Evolutionary conservation across 1,284 basidiomycete species (phyloP).

Genomic region (Tetrapyrgos nigripes): DNA sequence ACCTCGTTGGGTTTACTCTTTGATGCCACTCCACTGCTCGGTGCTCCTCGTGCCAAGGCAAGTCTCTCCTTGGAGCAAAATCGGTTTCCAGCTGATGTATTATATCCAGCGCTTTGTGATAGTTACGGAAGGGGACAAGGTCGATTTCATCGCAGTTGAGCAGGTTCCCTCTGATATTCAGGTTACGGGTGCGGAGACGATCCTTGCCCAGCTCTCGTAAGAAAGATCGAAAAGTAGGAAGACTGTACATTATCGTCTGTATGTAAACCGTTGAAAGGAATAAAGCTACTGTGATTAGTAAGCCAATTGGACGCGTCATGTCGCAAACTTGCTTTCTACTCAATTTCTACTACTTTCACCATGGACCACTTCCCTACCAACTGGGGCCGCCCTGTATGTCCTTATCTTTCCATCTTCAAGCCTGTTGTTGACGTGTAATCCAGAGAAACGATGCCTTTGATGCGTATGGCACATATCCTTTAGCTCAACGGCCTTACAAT

Average conservation of each 20-base stretch:
- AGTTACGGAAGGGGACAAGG: slow-evolving; percentile 57
- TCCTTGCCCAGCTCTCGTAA: slow-evolving; percentile 45
- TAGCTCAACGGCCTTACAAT: slow-evolving; percentile 64
- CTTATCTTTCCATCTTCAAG: not conserved
- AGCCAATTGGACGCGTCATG: not conserved
- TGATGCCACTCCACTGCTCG: slow-evolving; percentile 67
- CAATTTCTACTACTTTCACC: slow-evolving; percentile 18
- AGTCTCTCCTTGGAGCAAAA: slow-evolving; percentile 14
- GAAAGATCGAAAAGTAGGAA: not conserved
- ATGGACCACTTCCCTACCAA: slow-evolving; percentile 86
- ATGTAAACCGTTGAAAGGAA: not conserved
- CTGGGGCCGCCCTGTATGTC: slow-evolving; percentile 79
- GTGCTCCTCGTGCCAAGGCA: slow-evolving; percentile 72
- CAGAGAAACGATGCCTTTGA: slow-evolving; percentile 79
- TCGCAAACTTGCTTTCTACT: not conserved
- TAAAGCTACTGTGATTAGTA: not conserved
- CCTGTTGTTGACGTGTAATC: not conserved
- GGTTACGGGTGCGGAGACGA: slow-evolving; percentile 52
- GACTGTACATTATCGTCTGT: not conserved
- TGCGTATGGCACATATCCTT: slow-evolving; percentile 75
- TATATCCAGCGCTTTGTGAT: slow-evolving; percentile 62
- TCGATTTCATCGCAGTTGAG: slow-evolving; percentile 53
- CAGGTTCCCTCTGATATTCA: slow-evolving; percentile 49
- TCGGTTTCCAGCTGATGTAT: not conserved
- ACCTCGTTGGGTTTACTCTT: slow-evolving; percentile 67